Percentiles rank a stretch among this genome's conserved stretches.
Evolutionary conservation across 352 stramenopile genomes (phyloP).

Genomic region (Phytophthora rubi): DNA sequence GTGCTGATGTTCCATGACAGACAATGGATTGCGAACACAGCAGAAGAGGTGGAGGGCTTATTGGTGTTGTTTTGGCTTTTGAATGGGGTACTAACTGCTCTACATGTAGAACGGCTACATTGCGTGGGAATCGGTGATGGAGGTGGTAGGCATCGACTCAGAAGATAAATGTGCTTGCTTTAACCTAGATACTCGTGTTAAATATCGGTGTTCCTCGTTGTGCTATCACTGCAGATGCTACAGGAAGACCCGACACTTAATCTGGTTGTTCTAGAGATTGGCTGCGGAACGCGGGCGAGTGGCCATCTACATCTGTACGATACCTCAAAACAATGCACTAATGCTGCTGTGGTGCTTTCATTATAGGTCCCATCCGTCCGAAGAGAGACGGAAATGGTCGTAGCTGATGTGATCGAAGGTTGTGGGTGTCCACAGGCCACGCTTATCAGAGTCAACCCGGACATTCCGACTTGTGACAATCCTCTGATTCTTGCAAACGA

Average conservation of each 20-base stretch:
- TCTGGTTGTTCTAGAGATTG: slow-evolving; percentile 85
- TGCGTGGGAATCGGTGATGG: slow-evolving; percentile 80
- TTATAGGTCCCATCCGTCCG: slow-evolving; percentile 80
- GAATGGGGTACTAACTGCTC: not conserved
- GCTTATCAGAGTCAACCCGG: slow-evolving; percentile 82
- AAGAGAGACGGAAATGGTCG: slow-evolving; percentile 82
- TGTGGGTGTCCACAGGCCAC: slow-evolving; percentile 58
- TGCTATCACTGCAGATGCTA: slow-evolving; percentile 56
- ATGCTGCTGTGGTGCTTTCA: slow-evolving; percentile 2
- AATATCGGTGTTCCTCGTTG: not conserved
- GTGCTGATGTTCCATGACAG: slow-evolving; percentile 94
- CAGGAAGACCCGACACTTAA: slow-evolving; percentile 60
- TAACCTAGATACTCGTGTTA: not conserved
- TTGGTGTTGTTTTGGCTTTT: not conserved
- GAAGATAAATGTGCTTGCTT: not conserved
- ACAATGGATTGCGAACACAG: slow-evolving; percentile 78
- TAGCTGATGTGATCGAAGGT: slow-evolving; percentile 67
- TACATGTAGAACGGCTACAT: slow-evolving; percentile 62
- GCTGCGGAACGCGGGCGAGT: slow-evolving; percentile 74
- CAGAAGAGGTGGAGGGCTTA: slow-evolving; percentile 54
- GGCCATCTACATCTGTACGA: not conserved
- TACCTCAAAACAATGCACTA: not conserved
- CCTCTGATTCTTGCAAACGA: slow-evolving; percentile 49
- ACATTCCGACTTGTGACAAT: slow-evolving; percentile 65
- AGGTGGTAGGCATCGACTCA: slow-evolving; percentile 45